phyloP scores from a whole-genome alignment of 75 land plant species.

The Larix kaempferi region DNA sequence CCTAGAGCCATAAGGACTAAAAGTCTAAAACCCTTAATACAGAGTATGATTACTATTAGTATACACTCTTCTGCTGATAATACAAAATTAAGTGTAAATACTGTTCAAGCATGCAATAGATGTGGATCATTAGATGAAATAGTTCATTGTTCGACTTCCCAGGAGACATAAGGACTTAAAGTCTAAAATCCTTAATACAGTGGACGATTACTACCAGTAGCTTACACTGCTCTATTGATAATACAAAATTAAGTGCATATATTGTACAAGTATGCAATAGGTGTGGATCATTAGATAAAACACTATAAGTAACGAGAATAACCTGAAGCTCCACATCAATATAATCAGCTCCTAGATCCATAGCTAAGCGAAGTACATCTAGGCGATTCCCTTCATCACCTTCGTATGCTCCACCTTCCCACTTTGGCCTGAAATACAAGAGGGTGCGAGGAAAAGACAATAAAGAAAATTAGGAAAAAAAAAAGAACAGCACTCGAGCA shows the following conservation, averaged over 20 bases:
- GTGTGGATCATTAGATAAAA: not conserved
- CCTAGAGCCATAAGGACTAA: not conserved
- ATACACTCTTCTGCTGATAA: not conserved
- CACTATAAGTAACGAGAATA: not conserved
- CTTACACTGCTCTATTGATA: not conserved
- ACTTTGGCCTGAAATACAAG: constrained; percentile 34
- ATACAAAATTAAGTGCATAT: not conserved
- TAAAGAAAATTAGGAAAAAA: not conserved
- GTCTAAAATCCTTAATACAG: too few relatives aligned
- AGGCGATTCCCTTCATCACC: constrained; percentile 34
- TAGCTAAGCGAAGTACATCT: constrained; percentile 22
- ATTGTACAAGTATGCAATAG: not conserved
- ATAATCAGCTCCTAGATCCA: constrained; percentile 41
- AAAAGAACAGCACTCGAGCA: too few relatives aligned
- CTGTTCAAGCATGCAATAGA: not conserved
- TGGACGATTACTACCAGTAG: too few relatives aligned
- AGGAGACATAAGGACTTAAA: not conserved
- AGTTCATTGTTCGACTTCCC: not conserved
- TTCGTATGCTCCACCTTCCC: constrained; percentile 46
- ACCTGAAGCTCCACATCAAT: constrained; percentile 52
- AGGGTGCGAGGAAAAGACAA: not conserved
- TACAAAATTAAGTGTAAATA: not conserved
- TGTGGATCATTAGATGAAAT: not conserved
- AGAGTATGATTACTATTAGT: too few relatives aligned
- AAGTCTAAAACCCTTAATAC: not conserved